Base-by-base conservation (phyloP, 139 green algal genomes). In the Coelastrella sp. region DNA sequence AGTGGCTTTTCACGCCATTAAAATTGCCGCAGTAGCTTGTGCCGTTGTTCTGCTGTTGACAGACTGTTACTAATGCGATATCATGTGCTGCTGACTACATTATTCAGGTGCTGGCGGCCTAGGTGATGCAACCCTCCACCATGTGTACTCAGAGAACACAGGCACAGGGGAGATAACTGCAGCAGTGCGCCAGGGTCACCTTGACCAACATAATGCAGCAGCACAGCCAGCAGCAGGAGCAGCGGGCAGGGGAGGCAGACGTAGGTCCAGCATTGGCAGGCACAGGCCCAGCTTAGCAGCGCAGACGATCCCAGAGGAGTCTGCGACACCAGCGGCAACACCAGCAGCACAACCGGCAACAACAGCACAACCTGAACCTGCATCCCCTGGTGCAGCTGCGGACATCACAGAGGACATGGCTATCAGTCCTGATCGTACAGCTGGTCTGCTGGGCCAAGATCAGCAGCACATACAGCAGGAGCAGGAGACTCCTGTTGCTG, bases 41-140 rank as follows among this genome's bases (percentile, higher is more conserved):
- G 32, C 32, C 0, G 0, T 47, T 47, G 32, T 47, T 47, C 32
- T 47, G 32, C 32, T 47, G 32, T 47, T 47, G 32, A 47, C 32
- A 47, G 32, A 47, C 32, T 47, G 32, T 47, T 47, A 47, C 32
- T 47, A 47, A 81, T 91, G 71, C 85, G 58, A 83, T 73, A 73
- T 76, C n/a, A 23, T 13, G 23, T 61, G 17, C 22, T 87, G 61
- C 58, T 87, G 22, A 7, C 61, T 19, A 8, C 71, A 61, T n/a
- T 5, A 3, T 86, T 61, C 87, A 91, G 87, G 87, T 22, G 64
- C 66, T 47, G 78, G 78, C 23, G 87, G 87, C 32, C 77, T 91
- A 11, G 87, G 87, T 32, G 87, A 91, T 32, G 78, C 77, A n/a
- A 91, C 87, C 4, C 87, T 91, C 22, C 74, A 80, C 23, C 74